These are phyloP conservation scores for Aspergillus saccharolyticus DNA, from an alignment of 495 filamentous ascomycete genomes.

Conservation along the genomic window DNA sequence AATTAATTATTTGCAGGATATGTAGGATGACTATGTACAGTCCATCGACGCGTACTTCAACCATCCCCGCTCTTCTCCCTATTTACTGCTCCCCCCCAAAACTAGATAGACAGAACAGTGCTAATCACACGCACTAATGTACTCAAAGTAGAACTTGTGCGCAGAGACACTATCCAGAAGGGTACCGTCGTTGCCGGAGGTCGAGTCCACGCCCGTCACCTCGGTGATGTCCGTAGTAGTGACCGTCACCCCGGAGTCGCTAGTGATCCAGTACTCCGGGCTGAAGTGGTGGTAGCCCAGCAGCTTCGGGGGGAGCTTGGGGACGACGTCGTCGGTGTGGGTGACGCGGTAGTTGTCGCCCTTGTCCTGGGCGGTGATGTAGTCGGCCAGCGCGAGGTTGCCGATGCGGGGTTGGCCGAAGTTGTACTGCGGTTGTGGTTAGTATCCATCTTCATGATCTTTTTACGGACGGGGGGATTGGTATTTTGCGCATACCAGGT, in stretches of 20 bases:
- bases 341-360: conserved; percentile 57
- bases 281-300: conserved; percentile 54
- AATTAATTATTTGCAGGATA: too few relatives aligned
- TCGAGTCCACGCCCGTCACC: conserved; percentile 23
- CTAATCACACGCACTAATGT: conserved; percentile 15
- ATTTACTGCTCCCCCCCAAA: too few relatives aligned
- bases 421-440: conserved; percentile 46
- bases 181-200: conserved; percentile 28
- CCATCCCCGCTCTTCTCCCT: too few relatives aligned
- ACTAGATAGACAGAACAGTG: too few relatives aligned
- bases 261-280: conserved; percentile 59
- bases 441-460: too few relatives aligned
- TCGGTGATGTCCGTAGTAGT: conserved; percentile 28
- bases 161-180: conserved; percentile 16
- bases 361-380: conserved; percentile 39
- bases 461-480: not conserved
- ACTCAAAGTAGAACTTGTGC: conserved; percentile 43
- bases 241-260: conserved; percentile 24
- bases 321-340: conserved; percentile 58
- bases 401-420: conserved; percentile 63
- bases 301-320: conserved; percentile 50
- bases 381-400: conserved; percentile 45
- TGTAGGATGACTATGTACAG: too few relatives aligned
- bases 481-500: conserved; percentile 17
- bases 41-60: too few relatives aligned